phyloP scores from a whole-genome alignment of 2,329 filamentous ascomycete genomes.

The Epichloe brachyelytri region DNA sequence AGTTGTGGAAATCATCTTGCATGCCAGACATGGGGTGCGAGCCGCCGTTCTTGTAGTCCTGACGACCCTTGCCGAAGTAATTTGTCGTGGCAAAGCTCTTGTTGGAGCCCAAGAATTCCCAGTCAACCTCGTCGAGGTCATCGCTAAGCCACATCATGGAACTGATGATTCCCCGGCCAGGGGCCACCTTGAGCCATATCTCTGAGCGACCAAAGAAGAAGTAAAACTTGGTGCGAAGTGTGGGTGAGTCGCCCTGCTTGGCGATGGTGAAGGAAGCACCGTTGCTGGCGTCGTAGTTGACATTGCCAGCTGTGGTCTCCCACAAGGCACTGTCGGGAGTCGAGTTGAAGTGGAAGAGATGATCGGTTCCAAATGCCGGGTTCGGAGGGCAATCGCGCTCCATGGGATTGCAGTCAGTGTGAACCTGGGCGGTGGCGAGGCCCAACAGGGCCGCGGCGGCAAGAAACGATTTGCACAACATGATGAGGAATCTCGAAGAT shows the following conservation, averaged over 20 bases:
- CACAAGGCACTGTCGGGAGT: conserved; percentile 48
- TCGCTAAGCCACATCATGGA: conserved; percentile 75
- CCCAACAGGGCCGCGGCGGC: conserved; percentile 27
- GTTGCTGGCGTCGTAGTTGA: conserved; percentile 46
- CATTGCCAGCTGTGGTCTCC: conserved; percentile 53
- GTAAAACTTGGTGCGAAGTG: conserved; percentile 67
- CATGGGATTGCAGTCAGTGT: conserved; percentile 64
- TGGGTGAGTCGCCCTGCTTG: conserved; percentile 62
- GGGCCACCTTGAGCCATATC: conserved; percentile 62
- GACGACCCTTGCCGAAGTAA: conserved; percentile 65
- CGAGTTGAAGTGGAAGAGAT: conserved; percentile 51
- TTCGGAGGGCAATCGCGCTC: conserved; percentile 56
- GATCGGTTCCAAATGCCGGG: conserved; percentile 52
- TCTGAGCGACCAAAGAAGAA: conserved; percentile 78
- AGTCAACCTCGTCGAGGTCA: conserved; percentile 78
- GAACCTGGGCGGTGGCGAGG: conserved; percentile 56
- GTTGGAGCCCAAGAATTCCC: conserved; percentile 66
- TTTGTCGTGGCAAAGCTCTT: conserved; percentile 53
- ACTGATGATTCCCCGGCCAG: conserved; percentile 64
- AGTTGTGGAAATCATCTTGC: conserved; percentile 56
- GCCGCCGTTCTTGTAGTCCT: conserved; percentile 48
- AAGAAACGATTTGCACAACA: conserved; percentile 13
- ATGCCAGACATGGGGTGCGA: conserved; percentile 44
- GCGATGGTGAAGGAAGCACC: conserved; percentile 62
- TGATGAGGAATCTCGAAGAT: background rate